Evolutionary conservation across 2,329 filamentous ascomycete species (phyloP), one percentile per base, ranked within the genome.

Genomic region (Periconia sp.): DNA sequence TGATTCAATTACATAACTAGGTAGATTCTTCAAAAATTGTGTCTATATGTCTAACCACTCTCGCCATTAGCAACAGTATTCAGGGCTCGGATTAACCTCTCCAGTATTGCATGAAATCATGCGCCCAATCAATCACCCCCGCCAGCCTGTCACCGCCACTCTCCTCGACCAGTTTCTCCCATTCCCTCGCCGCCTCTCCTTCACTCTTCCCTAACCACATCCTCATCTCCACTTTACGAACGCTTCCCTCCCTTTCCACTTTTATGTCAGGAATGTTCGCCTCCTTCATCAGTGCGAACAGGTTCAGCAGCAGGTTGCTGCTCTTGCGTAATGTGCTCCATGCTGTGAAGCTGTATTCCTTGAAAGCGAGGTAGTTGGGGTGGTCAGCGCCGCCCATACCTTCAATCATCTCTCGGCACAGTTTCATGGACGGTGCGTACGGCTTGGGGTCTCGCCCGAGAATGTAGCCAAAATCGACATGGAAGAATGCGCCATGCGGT

Each of bases 381-480:
- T 89, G 91, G 33, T 83, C 82, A 8, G 87, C 82, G 13, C 94
- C 94, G 41, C 95, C 95, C 91, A 99, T 97, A 58, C 92, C 94
- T 67, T 99, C 94, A 3, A 97, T 91, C 94, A 99, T 99, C 70
- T 99, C 93, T 64, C 92, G 93, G 69, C 89, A 93, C 9, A 99
- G 85, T 74, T 99, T 99, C 88, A 99, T 96, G 49, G 93, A 86
- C 0, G 94, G 94, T 0, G 94, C 93, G 69, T 99, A 97, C 0
- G 94, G 94, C 70, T 99, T 99, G 0, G 94, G 94, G 63, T 99
- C 94, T 41, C 94, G 90, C 17, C 94, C 94, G 1, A 99, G 87
- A 57, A 99, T 99, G 75, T 96, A 99, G 41, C 95, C 94, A 66
- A 99, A 99, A 73, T 99, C 94, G 30, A 93, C 92, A 72, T 99